Base-by-base conservation (phyloP, 2,329 filamentous ascomycete species). In the Claviceps lovelessii region DNA sequence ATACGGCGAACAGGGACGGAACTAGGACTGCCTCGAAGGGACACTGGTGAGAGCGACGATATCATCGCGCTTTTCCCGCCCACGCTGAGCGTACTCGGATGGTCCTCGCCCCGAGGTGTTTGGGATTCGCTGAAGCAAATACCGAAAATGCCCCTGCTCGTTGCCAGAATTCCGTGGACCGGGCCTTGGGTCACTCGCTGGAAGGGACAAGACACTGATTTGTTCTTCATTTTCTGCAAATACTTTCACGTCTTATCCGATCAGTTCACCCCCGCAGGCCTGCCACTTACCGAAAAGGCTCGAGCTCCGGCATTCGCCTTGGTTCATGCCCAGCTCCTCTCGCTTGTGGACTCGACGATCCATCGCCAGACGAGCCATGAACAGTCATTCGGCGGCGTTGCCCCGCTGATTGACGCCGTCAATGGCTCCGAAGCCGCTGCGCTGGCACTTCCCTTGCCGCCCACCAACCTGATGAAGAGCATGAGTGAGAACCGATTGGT, bases 401-500 rank as follows among this genome's bases (percentile, higher is more conserved):
- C 72, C 0, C 69, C 72, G 0, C 58, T 77, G 33, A 61, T 74
- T 4, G 77, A 79, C 58, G 66, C 70, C 2, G 62, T 73, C 9
- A 69, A 73, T 46, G 75, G 75, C 8, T 70, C 84, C 0, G 88
- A 95, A 67, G 81, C 86, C 13, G 76, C 83, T 7, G 78, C 81
- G 33, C 75, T 82, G 45, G 74, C 85, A 5, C 69, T 86, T 59
- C 77, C 81, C 0, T 71, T 87, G 41, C 76, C 83, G 13, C 78
- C 83, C 10, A 73, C 46, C 17, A 91, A 94, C 65, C 78, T 86
- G 51, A 76, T 86, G 61, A 83, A 85, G 60, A 81, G 83, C 51
- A 94, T 95, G 86, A 83, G 84, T n/a, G 89, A 95, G 68, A 94
- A 95, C 60, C 81, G 89, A 55, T 72, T 95, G 54, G 80, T 96